Percentiles rank a stretch among this genome's conserved stretches.
Evolutionary conservation across 768 basidiomycete species (phyloP).

Genomic region (Kwoniella newhampshirensis): DNA sequence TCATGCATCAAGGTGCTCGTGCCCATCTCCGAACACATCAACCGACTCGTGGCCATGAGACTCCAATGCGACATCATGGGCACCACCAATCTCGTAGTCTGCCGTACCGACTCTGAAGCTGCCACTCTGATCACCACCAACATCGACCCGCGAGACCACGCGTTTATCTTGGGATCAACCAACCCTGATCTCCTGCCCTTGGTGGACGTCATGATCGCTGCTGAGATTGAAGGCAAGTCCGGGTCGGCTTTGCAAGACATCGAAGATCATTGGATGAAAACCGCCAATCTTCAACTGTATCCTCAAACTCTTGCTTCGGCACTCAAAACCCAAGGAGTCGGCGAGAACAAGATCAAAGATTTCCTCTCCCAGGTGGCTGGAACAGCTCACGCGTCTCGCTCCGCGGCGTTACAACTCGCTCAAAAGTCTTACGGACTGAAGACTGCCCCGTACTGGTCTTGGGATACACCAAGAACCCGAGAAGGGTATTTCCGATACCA

Average conservation of each 20-base stretch:
- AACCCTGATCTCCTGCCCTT: conserved; percentile 69
- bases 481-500: conserved; percentile 98
- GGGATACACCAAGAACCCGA: conserved; percentile 89
- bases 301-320: conserved; percentile 70
- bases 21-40: conserved; percentile 95
- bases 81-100: conserved; percentile 87
- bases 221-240: conserved; percentile 74
- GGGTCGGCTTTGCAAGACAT: conserved; percentile 76
- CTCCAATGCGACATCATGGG: conserved; percentile 99
- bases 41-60: conserved; percentile 93
- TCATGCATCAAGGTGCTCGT: conserved; percentile 84
- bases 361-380: conserved; percentile 58
- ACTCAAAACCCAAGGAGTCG: conserved; percentile 57
- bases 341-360: conserved; percentile 59
- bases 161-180: conserved; percentile 91
- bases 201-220: conserved; percentile 76
- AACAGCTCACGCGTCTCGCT: conserved; percentile 67
- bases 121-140: conserved; percentile 95
- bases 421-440: conserved; percentile 67
- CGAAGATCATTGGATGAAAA: conserved; percentile 80
- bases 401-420: conserved; percentile 70
- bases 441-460: conserved; percentile 80
- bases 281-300: conserved; percentile 79
- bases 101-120: conserved; percentile 95
- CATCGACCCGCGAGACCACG: conserved; percentile 94